phyloP scores from a whole-genome alignment of 2,329 filamentous ascomycete genomes.

The Chaetothyriales sp. region DNA sequence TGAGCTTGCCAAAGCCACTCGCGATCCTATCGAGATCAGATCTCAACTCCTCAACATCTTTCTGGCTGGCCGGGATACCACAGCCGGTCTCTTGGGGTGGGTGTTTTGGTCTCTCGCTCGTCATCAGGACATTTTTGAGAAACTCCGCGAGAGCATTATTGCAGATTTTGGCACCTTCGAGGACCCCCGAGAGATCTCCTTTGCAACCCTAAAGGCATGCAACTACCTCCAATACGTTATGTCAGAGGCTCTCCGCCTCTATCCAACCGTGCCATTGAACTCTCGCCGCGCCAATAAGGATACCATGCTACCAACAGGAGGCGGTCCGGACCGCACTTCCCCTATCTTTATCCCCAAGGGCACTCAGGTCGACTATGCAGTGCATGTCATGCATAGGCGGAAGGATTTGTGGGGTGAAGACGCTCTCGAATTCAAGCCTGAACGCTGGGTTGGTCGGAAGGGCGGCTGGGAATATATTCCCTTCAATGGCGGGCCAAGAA shows the following conservation, averaged over 20 bases:
- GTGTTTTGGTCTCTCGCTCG: constrained; percentile 34
- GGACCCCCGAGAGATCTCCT: constrained; percentile 26
- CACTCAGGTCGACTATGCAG: constrained; percentile 27
- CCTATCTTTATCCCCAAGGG: constrained; percentile 29
- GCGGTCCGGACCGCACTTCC: constrained; percentile 39
- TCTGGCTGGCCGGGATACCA: constrained; percentile 40
- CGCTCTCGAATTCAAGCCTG: constrained; percentile 41
- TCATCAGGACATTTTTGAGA: constrained; percentile 23
- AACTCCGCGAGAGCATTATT: constrained; percentile 23
- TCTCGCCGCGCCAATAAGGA: constrained; percentile 25
- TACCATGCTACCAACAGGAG: constrained; percentile 36
- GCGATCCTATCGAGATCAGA: constrained; percentile 28
- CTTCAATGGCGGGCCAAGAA: constrained; percentile 18
- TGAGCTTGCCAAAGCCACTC: constrained; percentile 31
- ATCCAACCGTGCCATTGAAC: constrained; percentile 34
- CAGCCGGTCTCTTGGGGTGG: constrained; percentile 31
- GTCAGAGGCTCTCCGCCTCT: constrained; percentile 28
- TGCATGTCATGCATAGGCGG: constrained; percentile 37
- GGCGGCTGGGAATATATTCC: constrained; percentile 46
- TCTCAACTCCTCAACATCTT: constrained; percentile 37
- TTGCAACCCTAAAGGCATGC: constrained; percentile 28
- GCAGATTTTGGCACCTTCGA: constrained; percentile 29
- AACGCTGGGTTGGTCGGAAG: constrained; percentile 55
- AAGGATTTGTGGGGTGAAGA: constrained; percentile 18
- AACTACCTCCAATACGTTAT: constrained; percentile 22